These are phyloP conservation scores for Linderina pennispora DNA, from an alignment of 192 early-diverging fungal species.

Conservation along the genomic window DNA sequence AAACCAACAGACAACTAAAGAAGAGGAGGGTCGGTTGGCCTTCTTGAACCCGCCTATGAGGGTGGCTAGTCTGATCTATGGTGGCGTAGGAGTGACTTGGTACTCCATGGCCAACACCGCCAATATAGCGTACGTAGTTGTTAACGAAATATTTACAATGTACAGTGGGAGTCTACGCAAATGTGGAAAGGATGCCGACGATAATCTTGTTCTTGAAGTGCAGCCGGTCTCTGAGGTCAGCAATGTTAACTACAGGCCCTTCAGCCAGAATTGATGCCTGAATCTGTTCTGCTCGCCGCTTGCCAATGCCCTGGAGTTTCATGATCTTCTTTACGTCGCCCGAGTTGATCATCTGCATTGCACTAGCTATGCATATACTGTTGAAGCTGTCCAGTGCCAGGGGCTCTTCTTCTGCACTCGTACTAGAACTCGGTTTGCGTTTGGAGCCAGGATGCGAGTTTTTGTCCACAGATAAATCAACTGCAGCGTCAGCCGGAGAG, in stretches of 20 bases:
- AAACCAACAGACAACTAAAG: too few species aligned
- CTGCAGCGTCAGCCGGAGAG: too few species aligned
- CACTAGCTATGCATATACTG: slow-evolving; percentile 38
- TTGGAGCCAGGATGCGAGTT: slow-evolving; percentile 5
- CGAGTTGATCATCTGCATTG: slow-evolving; percentile 52
- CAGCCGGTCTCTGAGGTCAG: slow-evolving; percentile 30
- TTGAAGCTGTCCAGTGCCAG: slow-evolving; percentile 26
- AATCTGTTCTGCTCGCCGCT: slow-evolving; percentile 54
- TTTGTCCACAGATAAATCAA: slow-evolving; percentile 2
- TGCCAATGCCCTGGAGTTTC: slow-evolving; percentile 53
- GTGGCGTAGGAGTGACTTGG: too few species aligned
- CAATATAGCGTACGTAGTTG: too few species aligned
- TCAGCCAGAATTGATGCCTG: slow-evolving; percentile 29
- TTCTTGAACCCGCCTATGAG: too few species aligned
- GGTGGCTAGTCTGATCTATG: too few species aligned
- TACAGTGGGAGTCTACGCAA: slow-evolving; percentile 13
- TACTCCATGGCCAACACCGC: too few species aligned
- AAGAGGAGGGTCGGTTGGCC: too few species aligned
- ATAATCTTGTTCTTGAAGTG: slow-evolving; percentile 44
- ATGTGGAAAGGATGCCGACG: slow-evolving; percentile 39
- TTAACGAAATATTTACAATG: too few species aligned
- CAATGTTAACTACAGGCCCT: slow-evolving; percentile 36
- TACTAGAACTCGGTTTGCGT: too few species aligned
- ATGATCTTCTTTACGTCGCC: slow-evolving; percentile 48
- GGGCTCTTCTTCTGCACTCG: slow-evolving; percentile 9